Evolutionary conservation across 2,329 filamentous ascomycete species (phyloP).

Genomic region (Didymella glomerata): DNA sequence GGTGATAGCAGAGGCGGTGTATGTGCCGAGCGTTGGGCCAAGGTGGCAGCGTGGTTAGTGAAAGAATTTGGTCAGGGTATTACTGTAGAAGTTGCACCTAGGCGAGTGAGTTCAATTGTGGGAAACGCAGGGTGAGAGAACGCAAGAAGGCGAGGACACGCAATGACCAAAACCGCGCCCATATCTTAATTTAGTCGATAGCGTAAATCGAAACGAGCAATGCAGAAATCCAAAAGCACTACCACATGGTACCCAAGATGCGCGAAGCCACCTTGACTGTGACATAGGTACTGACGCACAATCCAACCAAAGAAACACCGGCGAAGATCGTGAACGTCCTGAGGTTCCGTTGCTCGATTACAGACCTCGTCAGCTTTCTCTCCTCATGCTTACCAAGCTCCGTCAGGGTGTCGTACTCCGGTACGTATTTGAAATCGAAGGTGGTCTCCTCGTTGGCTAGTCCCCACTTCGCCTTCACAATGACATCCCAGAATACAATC

Average conservation of each 20-base stretch:
- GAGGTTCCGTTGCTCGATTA: conserved; percentile 59
- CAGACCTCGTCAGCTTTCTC: conserved; percentile 48
- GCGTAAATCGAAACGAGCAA: not conserved
- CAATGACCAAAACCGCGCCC: not conserved
- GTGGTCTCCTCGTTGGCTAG: conserved; percentile 67
- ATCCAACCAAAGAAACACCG: conserved; percentile 42
- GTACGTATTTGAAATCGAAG: conserved; percentile 77
- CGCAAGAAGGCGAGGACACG: not conserved
- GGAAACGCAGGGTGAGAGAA: not conserved
- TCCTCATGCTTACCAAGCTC: conserved; percentile 56
- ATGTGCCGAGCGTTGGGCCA: not conserved
- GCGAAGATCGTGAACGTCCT: conserved; percentile 56
- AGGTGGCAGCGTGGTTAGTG: not conserved
- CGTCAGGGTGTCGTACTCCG: conserved; percentile 62
- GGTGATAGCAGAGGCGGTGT: not conserved
- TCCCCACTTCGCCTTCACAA: conserved; percentile 70
- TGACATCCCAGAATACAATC: conserved; percentile 64
- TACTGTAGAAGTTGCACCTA: not conserved
- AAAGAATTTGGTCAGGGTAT: not conserved
- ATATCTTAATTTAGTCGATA: not conserved
- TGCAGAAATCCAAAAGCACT: not conserved
- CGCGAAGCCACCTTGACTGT: conserved; percentile 38
- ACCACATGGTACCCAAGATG: conserved; percentile 33
- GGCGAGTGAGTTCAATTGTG: not conserved
- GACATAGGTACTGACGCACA: conserved; percentile 37